Evolutionary conservation across 1,139 yeast genomes (phyloP).

Genomic region (Kodamaea sp.): DNA sequence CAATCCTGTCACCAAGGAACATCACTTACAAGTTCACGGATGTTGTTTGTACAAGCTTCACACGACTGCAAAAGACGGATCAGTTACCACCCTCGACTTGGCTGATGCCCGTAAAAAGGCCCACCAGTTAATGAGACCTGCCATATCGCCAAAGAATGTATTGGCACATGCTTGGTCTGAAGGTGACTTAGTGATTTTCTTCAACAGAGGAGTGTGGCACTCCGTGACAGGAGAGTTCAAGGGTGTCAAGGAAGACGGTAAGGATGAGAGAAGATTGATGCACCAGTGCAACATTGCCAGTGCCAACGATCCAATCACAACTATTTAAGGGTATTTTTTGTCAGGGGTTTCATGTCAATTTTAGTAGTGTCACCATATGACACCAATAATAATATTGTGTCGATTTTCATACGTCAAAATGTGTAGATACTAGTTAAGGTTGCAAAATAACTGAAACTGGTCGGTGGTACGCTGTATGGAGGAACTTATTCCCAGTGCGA

Average conservation of each 20-base stretch:
- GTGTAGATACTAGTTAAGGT: too few relatives aligned
- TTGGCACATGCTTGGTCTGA: constrained; percentile 81
- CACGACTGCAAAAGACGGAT: constrained; percentile 57
- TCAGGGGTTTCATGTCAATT: too few relatives aligned
- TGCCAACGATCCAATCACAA: constrained; percentile 78
- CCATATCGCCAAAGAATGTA: constrained; percentile 70
- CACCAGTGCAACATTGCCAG: constrained; percentile 92
- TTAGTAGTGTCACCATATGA: too few relatives aligned
- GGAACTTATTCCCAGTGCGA: too few relatives aligned
- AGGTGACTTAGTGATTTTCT: constrained; percentile 84
- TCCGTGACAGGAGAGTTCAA: constrained; percentile 85
- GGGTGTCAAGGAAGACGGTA: constrained; percentile 44
- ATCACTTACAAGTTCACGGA: constrained; percentile 83
- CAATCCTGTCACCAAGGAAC: constrained; percentile 82
- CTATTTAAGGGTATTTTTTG: too few relatives aligned
- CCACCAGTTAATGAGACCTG: constrained; percentile 77
- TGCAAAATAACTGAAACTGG: too few relatives aligned
- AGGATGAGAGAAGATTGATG: constrained; percentile 79
- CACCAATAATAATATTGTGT: too few relatives aligned
- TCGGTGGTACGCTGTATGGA: too few relatives aligned
- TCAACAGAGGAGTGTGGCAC: constrained; percentile 87
- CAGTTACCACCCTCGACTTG: constrained; percentile 49
- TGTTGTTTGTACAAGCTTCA: constrained; percentile 74
- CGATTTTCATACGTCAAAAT: too few relatives aligned
- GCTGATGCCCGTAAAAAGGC: constrained; percentile 72